Evolutionary conservation across 176 grass and related monocot species (phyloP).

Genomic region (Triticum turgidum): DNA sequence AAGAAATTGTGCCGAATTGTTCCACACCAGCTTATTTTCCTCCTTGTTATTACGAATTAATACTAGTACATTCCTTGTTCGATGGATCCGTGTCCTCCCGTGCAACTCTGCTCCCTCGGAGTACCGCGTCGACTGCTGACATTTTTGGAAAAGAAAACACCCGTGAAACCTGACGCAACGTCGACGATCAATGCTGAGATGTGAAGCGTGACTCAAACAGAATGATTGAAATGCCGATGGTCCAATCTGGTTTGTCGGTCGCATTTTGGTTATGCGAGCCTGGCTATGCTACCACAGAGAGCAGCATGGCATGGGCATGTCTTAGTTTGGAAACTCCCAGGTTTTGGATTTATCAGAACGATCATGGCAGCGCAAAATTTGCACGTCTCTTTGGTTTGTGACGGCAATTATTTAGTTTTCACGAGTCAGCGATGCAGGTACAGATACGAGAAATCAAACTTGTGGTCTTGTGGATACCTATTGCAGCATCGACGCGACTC

Average conservation of each 20-base stretch:
- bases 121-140: no score
- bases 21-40: not conserved
- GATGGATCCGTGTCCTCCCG: not conserved
- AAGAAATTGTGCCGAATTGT: constrained; percentile 3
- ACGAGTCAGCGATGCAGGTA: not conserved
- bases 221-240: not conserved
- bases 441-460: no score
- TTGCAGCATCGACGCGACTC: no score
- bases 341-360: no score
- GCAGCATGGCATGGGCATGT: no score
- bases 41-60: not conserved
- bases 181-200: not conserved
- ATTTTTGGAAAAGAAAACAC: no score
- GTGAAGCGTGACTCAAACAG: not conserved
- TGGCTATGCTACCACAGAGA: no score
- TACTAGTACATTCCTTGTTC: not conserved
- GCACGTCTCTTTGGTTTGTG: no score
- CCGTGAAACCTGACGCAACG: not conserved
- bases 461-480: no score
- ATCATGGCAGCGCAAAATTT: no score
- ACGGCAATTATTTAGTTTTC: not conserved
- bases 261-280: not conserved
- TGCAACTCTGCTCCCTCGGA: not conserved
- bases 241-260: not conserved
- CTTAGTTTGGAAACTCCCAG: no score